phyloP scores from a whole-genome alignment of 2,329 filamentous ascomycete species.

The Setomelanomma holmii region DNA sequence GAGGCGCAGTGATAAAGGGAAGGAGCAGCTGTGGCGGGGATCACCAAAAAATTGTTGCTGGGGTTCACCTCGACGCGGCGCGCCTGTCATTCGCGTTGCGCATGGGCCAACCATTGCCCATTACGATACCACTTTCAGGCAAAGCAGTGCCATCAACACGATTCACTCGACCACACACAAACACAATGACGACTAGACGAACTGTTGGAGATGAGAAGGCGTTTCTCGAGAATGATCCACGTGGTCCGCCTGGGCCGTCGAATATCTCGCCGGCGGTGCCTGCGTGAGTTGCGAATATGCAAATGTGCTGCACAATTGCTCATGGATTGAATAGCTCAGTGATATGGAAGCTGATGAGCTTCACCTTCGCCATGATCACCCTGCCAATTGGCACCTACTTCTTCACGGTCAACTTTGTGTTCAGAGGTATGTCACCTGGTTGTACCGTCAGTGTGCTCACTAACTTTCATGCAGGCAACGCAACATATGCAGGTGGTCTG shows the following conservation, averaged over 20 bases:
- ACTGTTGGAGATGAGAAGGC: constrained; percentile 71
- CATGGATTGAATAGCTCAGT: constrained; percentile 66
- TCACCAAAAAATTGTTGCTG: constrained; percentile 17
- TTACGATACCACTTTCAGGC: constrained; percentile 22
- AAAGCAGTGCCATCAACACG: not conserved
- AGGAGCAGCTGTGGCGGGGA: constrained; percentile 16
- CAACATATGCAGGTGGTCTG: constrained; percentile 82
- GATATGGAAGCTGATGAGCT: constrained; percentile 87
- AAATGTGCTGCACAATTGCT: not conserved
- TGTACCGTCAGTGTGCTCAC: too few species aligned
- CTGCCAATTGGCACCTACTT: constrained; percentile 91
- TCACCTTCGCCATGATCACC: constrained; percentile 90
- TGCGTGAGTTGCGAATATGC: constrained; percentile 62
- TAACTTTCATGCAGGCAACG: constrained; percentile 70
- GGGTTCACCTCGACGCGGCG: constrained; percentile 12
- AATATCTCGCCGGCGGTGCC: constrained; percentile 85
- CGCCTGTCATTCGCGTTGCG: constrained; percentile 16
- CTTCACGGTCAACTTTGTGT: constrained; percentile 75
- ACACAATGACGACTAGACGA: constrained; percentile 72
- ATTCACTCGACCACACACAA: constrained; percentile 1
- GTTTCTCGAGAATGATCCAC: constrained; percentile 56
- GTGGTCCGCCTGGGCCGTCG: constrained; percentile 60
- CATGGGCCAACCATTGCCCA: constrained; percentile 18
- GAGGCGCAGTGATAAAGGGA: constrained; percentile 7
- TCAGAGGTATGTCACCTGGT: constrained; percentile 67